Conservation (phyloP, 345 rosid genomes). For the Punica granatum region DNA sequence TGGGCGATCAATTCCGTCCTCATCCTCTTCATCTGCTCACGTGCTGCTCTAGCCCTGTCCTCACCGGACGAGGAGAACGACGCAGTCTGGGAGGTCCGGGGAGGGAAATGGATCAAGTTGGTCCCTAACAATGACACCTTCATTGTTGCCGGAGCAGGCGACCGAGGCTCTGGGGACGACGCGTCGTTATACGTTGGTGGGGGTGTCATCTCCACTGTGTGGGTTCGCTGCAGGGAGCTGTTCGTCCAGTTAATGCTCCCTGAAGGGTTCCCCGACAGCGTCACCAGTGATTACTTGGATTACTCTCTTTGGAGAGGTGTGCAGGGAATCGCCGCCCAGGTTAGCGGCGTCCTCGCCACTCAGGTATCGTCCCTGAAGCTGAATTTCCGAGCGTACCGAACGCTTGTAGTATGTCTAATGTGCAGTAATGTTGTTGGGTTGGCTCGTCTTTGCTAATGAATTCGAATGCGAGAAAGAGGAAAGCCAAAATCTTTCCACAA, state of each 20-base stretch:
- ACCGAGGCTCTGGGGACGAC: constrained; percentile 8
- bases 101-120: constrained; percentile 58
- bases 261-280: constrained; percentile 80
- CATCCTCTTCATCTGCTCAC: constrained; percentile 12
- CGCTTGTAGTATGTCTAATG: background rate
- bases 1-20: constrained; percentile 9
- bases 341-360: constrained; percentile 91
- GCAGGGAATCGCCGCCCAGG: constrained; percentile 90
- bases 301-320: constrained; percentile 95
- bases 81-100: constrained; percentile 65
- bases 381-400: background rate
- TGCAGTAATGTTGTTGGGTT: background rate
- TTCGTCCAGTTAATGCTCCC: constrained; percentile 64
- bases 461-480: too few species aligned
- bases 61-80: constrained; percentile 20
- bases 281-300: constrained; percentile 78
- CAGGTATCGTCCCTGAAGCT: constrained; percentile 39
- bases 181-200: constrained; percentile 22
- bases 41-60: constrained; percentile 27
- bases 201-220: constrained; percentile 15
- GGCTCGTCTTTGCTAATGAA: too few species aligned
- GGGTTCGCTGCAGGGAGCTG: constrained; percentile 39
- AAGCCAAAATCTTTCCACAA: too few species aligned
- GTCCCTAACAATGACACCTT: constrained; percentile 50
- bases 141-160: constrained; percentile 24